Base-by-base conservation (phyloP, 805 yeast species). In the Hanseniaspora pseudoguilliermondii region DNA sequence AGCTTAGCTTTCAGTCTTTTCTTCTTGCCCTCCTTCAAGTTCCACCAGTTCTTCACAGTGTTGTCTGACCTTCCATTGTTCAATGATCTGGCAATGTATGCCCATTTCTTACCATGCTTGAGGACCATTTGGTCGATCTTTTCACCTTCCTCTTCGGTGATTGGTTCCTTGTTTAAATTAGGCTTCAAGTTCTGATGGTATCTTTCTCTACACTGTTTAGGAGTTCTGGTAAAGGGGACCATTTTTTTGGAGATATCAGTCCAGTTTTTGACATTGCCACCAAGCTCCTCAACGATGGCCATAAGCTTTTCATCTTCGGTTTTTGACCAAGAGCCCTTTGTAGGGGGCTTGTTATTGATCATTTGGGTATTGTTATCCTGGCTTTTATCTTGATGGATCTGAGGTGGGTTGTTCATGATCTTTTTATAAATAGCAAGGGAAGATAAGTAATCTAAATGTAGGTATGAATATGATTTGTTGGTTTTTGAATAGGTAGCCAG, bases 111-210 rank as follows among this genome's bases (percentile, higher is more conserved):
- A 47, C 96, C 96, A 65, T 86, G 80, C 60, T 80, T 78, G 11
- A 74, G 77, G 42, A 89, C 96, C 55, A 89, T 74, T 60, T 80
- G 81, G 70, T 88, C 95, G 59, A 88, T 89, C 58, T 81, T 73
- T 42, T 75, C 77, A 39, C 96, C 96, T 68, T 88, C 96, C 60
- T 87, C 95, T 11, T 80, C 77, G 2, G 93, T 77, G 52, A 88
- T 89, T 5, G 96, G 96, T 47, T 84, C 70, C 62, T 90, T 78
- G 68, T 87, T 86, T 59, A 88, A 75, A 20, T 83, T 73, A 2
- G 96, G 96, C 68, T 89, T 89, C 61, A 88, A 75, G 69, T 89
- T 89, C 70, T 89, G 96, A 66, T 88, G 96, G 68, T 85, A 88
- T 21, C 96, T 75, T 67, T 88, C 96, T 41, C 96, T 74, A 65